Base-by-base conservation (phyloP, 768 basidiomycete species). In the Artomyces pyxidatus region DNA sequence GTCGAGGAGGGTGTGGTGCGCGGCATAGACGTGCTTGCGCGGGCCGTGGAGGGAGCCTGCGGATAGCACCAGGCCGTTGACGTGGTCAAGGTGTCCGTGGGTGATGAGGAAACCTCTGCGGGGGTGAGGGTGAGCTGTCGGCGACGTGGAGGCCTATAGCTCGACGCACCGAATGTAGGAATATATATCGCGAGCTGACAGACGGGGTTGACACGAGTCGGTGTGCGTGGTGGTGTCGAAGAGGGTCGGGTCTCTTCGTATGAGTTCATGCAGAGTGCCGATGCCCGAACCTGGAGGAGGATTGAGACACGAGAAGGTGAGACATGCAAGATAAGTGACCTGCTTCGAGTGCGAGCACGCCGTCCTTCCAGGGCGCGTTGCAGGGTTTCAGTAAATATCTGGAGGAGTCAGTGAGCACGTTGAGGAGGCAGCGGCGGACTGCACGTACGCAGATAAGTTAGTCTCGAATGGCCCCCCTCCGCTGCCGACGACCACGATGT, bases 41-140 rank as follows among this genome's bases (percentile, higher is more conserved):
- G 70, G 61, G 16, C 82, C 83, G 27, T 64, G 63, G 6, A 88
- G 61, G 1, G 90, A 83, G 30, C 92, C 94, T 14, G 93, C 90
- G 1, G 85, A 79, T 46, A 98, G 66, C 47, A 95, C 78, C 25
- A 96, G 73, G 35, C 89, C 82, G 52, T 76, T 79, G 57, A 90
- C 76, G 63, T 98, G 94, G 67, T 98, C 94, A 23, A 97, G 68
- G 65, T 98, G 94, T 0, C 88, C 84, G 61, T 95, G 93, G 5
- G 88, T 86, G 57, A 96, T 71, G 51, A 94, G 72, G 60, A 87
- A 95, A 55, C 81, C 88, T 53, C 90, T 93, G 60, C 6, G 19
- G 21, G 29, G 11, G 14, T 11, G 4, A 10, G 23, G 10, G 25
- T n/a, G 19, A 25, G 10, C 11, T 29, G n/a, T 19, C 23, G 32